phyloP scores from a whole-genome alignment of 257 asterid species.

The Henckelia pumila region DNA sequence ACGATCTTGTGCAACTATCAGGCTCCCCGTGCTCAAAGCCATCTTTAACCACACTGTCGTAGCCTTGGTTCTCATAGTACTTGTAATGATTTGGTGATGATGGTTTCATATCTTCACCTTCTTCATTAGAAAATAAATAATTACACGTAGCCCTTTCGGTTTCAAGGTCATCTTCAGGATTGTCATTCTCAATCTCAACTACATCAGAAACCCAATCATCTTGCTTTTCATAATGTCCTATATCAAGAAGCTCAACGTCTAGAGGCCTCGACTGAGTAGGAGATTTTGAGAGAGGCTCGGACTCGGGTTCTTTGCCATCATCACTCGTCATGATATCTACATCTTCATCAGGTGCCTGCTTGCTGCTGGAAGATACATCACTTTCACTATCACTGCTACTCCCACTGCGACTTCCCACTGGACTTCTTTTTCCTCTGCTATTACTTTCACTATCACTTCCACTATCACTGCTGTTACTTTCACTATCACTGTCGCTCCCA shows the following conservation, averaged over 20 bases:
- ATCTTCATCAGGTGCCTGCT: conserved; percentile 91
- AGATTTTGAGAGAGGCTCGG: conserved; percentile 43
- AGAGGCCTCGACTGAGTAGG: conserved; percentile 45
- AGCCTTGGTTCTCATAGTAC: conserved; percentile 35
- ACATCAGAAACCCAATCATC: conserved; percentile 50
- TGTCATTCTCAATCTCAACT: conserved; percentile 66
- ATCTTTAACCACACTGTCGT: conserved; percentile 35
- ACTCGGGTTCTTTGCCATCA: conserved; percentile 57
- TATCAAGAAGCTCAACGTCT: conserved; percentile 47
- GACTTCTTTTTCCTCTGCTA: conserved; percentile 70
- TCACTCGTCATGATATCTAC: conserved; percentile 83
- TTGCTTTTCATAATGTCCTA: conserved; percentile 44
- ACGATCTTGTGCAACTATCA: conserved; percentile 34
- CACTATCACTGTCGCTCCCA: conserved; percentile 49
- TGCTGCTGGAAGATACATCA: conserved; percentile 80
- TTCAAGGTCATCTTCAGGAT: conserved; percentile 41
- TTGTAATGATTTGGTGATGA: conserved; percentile 37
- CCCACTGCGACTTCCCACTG: conserved; percentile 63
- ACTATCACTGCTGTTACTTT: conserved; percentile 62
- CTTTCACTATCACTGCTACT: conserved; percentile 88
- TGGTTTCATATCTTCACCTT: conserved; percentile 41
- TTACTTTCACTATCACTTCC: conserved; percentile 66
- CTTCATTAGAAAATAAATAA: conserved; percentile 42
- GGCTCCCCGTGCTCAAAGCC: conserved; percentile 41
- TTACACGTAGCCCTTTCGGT: conserved; percentile 38